phyloP scores from a whole-genome alignment of 495 filamentous ascomycete species.

The Cercophora sp. region DNA sequence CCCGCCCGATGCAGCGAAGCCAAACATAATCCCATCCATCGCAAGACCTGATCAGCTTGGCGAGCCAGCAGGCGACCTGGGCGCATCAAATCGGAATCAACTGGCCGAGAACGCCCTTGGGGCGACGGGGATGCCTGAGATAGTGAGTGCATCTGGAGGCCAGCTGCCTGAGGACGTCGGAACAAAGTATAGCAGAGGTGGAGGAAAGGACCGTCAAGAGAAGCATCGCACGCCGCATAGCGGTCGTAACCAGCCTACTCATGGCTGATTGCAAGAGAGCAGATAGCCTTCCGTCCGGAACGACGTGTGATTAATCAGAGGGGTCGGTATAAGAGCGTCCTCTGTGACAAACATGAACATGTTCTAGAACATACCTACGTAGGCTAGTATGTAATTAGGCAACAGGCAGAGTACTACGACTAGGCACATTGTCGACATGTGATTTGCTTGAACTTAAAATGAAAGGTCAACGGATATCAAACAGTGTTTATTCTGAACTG shows the following conservation, averaged over 20 bases:
- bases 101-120: conserved; percentile 5
- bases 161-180: conserved; percentile 20
- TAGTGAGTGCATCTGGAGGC: conserved; percentile 16
- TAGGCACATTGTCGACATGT: too few relatives aligned
- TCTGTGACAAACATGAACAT: too few relatives aligned
- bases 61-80: not conserved
- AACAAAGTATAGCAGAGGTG: conserved; percentile 16
- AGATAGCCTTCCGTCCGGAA: too few relatives aligned
- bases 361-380: too few relatives aligned
- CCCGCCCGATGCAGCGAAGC: conserved; percentile 19
- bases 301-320: too few relatives aligned
- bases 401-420: too few relatives aligned
- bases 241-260: conserved; percentile 18
- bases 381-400: too few relatives aligned
- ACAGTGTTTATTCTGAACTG: too few relatives aligned
- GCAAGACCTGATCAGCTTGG: not conserved
- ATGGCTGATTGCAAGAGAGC: too few relatives aligned
- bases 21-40: conserved; percentile 15
- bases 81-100: not conserved
- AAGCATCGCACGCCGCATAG: conserved; percentile 8
- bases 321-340: too few relatives aligned
- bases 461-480: too few relatives aligned
- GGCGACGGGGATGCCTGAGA: conserved; percentile 10
- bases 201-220: conserved; percentile 17
- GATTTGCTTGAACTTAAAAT: too few relatives aligned